Percentiles rank a stretch among this genome's conserved stretches.
These are phyloP conservation scores for Dipteronia sinensis DNA, from an alignment of 345 rosid species.

Conservation along the genomic window DNA sequence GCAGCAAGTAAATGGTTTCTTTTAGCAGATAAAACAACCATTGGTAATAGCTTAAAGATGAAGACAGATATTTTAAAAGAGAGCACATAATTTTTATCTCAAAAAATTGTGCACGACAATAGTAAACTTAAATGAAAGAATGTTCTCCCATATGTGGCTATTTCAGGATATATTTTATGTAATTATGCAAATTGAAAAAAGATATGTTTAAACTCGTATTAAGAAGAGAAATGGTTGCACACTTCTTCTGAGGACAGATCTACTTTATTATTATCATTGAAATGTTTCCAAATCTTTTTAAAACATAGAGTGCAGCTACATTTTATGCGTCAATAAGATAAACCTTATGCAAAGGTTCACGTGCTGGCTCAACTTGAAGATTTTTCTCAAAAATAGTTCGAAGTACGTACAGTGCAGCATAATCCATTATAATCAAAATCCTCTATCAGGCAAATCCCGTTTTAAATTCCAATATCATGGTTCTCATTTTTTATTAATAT, in stretches of 20 bases:
- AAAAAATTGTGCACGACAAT: not conserved
- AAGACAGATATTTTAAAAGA: not conserved
- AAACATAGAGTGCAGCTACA: not conserved
- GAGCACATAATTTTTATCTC: not conserved
- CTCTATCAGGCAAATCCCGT: not conserved
- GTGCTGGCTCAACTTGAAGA: not conserved
- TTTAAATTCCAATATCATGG: not conserved
- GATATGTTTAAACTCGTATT: not conserved
- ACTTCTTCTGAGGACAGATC: not conserved
- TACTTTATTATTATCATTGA: not conserved
- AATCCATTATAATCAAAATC: not conserved
- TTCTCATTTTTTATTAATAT: too few species aligned
- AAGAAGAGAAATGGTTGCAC: constrained; percentile 11
- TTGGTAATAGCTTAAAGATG: constrained; percentile 7
- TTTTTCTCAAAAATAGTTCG: not conserved
- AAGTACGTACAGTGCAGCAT: not conserved
- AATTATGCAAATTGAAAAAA: not conserved
- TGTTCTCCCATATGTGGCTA: not conserved
- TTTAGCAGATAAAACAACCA: constrained; percentile 24
- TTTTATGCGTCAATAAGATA: not conserved
- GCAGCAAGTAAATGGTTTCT: constrained; percentile 35
- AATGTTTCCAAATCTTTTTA: not conserved
- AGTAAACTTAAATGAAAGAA: not conserved
- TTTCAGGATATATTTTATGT: not conserved
- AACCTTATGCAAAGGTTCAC: not conserved